phyloP scores from a whole-genome alignment of 2,329 filamentous ascomycete genomes.

The Hypoxylon sp. region DNA sequence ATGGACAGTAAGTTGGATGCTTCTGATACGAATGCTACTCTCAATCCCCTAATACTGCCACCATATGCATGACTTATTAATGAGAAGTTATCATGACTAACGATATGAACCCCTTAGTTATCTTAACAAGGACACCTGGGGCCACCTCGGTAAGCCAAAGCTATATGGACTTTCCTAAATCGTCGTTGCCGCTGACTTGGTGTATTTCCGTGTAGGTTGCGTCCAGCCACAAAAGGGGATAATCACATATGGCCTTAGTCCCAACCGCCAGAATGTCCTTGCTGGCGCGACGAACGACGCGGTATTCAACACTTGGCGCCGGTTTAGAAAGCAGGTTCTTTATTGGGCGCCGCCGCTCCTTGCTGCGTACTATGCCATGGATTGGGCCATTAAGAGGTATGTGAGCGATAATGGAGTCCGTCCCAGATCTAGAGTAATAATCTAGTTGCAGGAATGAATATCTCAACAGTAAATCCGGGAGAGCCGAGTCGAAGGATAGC shows the following conservation, averaged over 20 bases:
- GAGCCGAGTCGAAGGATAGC: constrained; percentile 4
- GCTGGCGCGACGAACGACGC: constrained; percentile 79
- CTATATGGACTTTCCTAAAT: background rate
- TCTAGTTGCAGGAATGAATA: constrained; percentile 23
- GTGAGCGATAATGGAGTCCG: constrained; percentile 43
- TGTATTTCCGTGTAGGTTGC: constrained; percentile 51
- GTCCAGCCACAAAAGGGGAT: constrained; percentile 66
- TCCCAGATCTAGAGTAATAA: background rate
- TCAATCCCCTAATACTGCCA: no score
- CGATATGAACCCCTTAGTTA: constrained; percentile 19
- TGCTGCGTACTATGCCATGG: constrained; percentile 80
- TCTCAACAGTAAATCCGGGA: constrained; percentile 25
- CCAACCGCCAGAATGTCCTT: constrained; percentile 88
- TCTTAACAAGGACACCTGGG: constrained; percentile 37
- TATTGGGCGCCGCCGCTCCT: constrained; percentile 85
- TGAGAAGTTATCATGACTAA: background rate
- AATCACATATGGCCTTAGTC: constrained; percentile 75
- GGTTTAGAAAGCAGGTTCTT: constrained; percentile 83
- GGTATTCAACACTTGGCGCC: constrained; percentile 93
- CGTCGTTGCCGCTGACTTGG: constrained; percentile 21
- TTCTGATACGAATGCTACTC: no score
- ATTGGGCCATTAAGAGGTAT: constrained; percentile 91
- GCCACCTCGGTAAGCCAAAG: constrained; percentile 26
- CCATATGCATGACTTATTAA: background rate
- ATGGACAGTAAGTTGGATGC: constrained; percentile 27